Evolutionary conservation across 768 basidiomycete species (phyloP).

Genomic region (Mycena sanguinolenta): DNA sequence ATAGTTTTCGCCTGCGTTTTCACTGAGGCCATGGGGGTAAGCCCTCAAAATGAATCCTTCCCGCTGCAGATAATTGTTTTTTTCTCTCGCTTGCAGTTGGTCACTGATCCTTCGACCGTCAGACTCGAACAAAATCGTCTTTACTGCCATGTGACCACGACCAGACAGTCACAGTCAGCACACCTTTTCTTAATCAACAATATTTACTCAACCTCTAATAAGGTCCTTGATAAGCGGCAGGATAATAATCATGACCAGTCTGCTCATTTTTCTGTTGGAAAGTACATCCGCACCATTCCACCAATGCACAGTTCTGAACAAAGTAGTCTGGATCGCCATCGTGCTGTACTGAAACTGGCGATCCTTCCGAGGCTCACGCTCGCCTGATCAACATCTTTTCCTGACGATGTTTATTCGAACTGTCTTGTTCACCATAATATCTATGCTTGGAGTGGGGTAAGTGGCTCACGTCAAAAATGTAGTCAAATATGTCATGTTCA

Average conservation of each 20-base stretch:
- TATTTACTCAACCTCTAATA: neutral
- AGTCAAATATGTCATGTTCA: no score
- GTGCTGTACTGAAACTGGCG: conserved; percentile 23
- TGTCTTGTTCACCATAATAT: conserved; percentile 17
- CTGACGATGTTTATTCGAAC: conserved; percentile 27
- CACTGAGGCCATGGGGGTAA: conserved; percentile 16
- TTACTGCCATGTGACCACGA: conserved; percentile 20
- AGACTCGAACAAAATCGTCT: neutral
- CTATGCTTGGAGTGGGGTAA: conserved; percentile 19
- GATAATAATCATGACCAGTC: neutral
- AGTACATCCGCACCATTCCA: neutral
- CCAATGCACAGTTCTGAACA: no score
- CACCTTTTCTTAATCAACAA: no score
- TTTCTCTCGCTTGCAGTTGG: neutral
- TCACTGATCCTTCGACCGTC: conserved; percentile 3
- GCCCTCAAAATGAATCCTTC: no score
- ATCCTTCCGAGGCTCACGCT: neutral
- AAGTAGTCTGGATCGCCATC: conserved; percentile 23
- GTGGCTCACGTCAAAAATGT: neutral
- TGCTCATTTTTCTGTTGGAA: conserved; percentile 23
- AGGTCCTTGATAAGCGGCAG: conserved; percentile 6
- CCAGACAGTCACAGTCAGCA: conserved; percentile 20
- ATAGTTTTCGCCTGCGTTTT: conserved; percentile 7
- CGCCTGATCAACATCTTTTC: conserved; percentile 1
- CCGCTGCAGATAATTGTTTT: no score